Conservation (phyloP, 495 filamentous ascomycete species). For the Penicillium bialowiezense region DNA sequence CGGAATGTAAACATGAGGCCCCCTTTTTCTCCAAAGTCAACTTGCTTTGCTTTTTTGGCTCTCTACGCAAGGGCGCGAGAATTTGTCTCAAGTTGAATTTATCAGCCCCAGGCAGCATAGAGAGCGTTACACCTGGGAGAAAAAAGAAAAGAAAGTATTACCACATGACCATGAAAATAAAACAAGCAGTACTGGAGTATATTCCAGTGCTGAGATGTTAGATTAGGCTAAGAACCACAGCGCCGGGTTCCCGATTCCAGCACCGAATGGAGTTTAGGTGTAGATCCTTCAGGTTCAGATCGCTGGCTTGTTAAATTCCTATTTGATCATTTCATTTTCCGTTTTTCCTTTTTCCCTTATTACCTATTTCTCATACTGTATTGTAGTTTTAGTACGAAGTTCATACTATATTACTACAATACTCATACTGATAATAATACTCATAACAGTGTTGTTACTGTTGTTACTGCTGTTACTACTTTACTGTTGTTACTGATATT, state of each 20-base stretch:
- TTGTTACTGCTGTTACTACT: not conserved
- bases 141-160: slow-evolving; percentile 5
- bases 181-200: too few relatives aligned
- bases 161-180: slow-evolving; percentile 8
- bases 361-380: not conserved
- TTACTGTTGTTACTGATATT: not conserved
- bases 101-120: slow-evolving; percentile 18
- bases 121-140: slow-evolving; percentile 21
- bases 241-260: slow-evolving; percentile 28
- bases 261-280: slow-evolving; percentile 22
- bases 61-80: slow-evolving; percentile 7
- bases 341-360: too few relatives aligned
- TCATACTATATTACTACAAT: too few relatives aligned
- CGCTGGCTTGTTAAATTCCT: slow-evolving; percentile 1
- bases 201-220: too few relatives aligned
- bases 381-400: not conserved
- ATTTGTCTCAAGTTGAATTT: slow-evolving; percentile 8
- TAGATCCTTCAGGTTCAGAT: slow-evolving; percentile 19
- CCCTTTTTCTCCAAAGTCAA: not conserved
- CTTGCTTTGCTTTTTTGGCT: not conserved
- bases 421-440: not conserved
- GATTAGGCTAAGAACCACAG: slow-evolving; percentile 17
- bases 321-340: too few relatives aligned
- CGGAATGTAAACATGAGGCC: slow-evolving; percentile 6
- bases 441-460: too few relatives aligned